phyloP scores from a whole-genome alignment of 257 asterid genomes.

The Phtheirospermum japonicum region DNA sequence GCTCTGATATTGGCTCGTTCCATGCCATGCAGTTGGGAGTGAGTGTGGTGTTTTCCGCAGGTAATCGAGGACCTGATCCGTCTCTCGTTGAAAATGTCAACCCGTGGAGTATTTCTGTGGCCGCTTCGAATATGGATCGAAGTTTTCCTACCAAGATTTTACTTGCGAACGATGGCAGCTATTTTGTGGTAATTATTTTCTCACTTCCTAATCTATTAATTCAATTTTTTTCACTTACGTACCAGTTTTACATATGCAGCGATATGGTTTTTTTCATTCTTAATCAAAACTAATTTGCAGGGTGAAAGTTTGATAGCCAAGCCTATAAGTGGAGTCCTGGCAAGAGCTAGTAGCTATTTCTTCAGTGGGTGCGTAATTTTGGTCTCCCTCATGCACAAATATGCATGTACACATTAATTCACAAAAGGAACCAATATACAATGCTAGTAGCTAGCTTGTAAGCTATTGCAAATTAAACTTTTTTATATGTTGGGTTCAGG shows the following conservation, averaged over 20 bases:
- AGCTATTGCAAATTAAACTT: no score
- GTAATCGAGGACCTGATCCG: constrained; percentile 57
- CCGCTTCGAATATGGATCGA: constrained; percentile 53
- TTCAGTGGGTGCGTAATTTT: constrained; percentile 33
- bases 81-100: constrained; percentile 41
- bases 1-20: constrained; percentile 43
- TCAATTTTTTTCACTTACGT: background rate
- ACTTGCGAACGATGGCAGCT: constrained; percentile 25
- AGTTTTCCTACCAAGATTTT: constrained; percentile 46
- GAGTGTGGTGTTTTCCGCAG: constrained; percentile 48
- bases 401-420: no score
- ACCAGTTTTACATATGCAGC: background rate
- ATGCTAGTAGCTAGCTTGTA: background rate
- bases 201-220: no score
- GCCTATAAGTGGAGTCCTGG: constrained; percentile 34
- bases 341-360: constrained; percentile 34
- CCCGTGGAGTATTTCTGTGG: constrained; percentile 67
- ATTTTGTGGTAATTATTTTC: constrained; percentile 45
- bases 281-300: constrained; percentile 31
- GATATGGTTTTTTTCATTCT: no score
- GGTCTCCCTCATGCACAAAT: no score
- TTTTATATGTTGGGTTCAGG: constrained; percentile 29
- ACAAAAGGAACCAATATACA: no score
- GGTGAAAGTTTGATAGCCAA: constrained; percentile 51
- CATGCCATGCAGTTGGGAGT: constrained; percentile 57